Base-by-base conservation (phyloP, 2,329 filamentous ascomycete species). In the Botrytis sinoallii region DNA sequence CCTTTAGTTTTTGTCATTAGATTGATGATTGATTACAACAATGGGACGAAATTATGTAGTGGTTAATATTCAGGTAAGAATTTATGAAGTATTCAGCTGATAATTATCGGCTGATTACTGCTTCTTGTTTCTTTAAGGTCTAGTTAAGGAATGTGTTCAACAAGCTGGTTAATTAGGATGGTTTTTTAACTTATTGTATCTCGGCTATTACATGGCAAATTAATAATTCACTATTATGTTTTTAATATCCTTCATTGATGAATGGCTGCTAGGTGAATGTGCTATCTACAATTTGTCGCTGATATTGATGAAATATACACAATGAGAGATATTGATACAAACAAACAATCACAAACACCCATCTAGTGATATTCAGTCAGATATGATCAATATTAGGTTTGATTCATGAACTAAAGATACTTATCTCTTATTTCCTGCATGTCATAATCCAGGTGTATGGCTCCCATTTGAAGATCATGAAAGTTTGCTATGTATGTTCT, bases 371-470 rank as follows among this genome's bases (percentile, higher is more conserved):
- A 29, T 57, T 9, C 3, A 4, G 1, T 10, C 14, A 16, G 16
- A 32, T 32, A 29, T 18, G 5, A 18, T 0, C n/a, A 18, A 9
- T 18, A 0, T 2, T 9, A 7, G 6, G 1, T 57, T 6, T 8
- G 6, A 8, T 18, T 32, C 3, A 57, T 4, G 14, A 9, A 29
- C 0, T 18, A 6, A 29, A 57, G 7, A 18, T 57, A 18, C 14
- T 9, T 1, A 4, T 29, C 16, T 32, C 52, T 18, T 29, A 9
- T 18, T 29, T 29, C 3, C 6, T 32, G 3, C 6, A 57, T 18
- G 14, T 1, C 0, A 18, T 32, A 29, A 57, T 2, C 14, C 16
- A 29, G 6, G 16, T n/a, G 48, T 52, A 3, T 6, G 10, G 2
- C 25, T 52, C 3, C 4, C 4, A 52, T n/a, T 52, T 25, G 2